Evolutionary conservation across 2,329 filamentous ascomycete genomes (phyloP).

Genomic region (Exophiala sideris): DNA sequence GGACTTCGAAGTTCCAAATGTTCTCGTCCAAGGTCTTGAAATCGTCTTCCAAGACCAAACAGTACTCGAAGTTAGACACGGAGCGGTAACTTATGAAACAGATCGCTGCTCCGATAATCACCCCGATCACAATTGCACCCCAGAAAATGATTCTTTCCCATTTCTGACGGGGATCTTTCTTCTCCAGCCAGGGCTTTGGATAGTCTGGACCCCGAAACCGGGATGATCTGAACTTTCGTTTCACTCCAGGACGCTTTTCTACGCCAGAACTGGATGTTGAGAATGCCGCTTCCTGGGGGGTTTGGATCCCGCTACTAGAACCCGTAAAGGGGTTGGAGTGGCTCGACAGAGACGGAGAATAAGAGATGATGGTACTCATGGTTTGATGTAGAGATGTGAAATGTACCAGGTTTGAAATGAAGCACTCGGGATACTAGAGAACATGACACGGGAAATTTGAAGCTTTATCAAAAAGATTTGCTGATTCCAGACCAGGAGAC

Average conservation of each 20-base stretch:
- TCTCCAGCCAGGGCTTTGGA: constrained; percentile 69
- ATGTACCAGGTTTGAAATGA: not conserved
- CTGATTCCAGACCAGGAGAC: too few species aligned
- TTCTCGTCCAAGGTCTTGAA: constrained; percentile 43
- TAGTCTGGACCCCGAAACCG: constrained; percentile 4
- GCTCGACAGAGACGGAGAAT: not conserved
- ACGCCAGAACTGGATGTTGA: not conserved
- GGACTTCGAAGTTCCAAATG: constrained; percentile 51
- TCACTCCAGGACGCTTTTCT: not conserved
- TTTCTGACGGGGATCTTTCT: constrained; percentile 73
- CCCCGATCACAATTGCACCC: constrained; percentile 28
- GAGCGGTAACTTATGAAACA: constrained; percentile 28
- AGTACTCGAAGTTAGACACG: constrained; percentile 39
- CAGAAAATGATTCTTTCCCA: constrained; percentile 60
- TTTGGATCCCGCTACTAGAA: constrained; percentile 2
- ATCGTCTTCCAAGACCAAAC: constrained; percentile 49
- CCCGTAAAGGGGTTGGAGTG: constrained; percentile 7
- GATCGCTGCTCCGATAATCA: constrained; percentile 35
- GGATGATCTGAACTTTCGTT: constrained; percentile 10
- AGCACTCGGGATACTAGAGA: not conserved
- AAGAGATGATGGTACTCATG: constrained; percentile 3
- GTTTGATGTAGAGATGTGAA: not conserved
- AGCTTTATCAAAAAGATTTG: too few species aligned
- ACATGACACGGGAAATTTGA: too few species aligned
- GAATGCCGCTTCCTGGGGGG: not conserved